Evolutionary conservation across 257 asterid species (phyloP).

Genomic region (Verbascum thapsus): DNA sequence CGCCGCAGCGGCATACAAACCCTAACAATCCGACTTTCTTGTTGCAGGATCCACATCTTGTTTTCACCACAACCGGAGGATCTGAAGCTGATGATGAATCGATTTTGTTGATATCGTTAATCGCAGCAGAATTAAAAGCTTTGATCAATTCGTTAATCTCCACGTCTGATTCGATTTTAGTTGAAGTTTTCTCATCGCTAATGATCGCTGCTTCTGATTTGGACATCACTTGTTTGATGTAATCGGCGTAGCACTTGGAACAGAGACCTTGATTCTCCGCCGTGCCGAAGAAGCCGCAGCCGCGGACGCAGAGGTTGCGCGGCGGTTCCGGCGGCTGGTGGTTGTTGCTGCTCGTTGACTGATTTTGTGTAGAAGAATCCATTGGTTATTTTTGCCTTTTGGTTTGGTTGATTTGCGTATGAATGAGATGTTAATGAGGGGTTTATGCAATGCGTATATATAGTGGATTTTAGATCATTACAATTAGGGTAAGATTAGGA

Average conservation of each 20-base stretch:
- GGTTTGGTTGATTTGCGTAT: too few relatives aligned
- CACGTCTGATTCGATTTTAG: neutral
- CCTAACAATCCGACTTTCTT: too few relatives aligned
- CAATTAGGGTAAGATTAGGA: too few relatives aligned
- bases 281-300: conserved; percentile 31
- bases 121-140: neutral
- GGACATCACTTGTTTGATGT: conserved; percentile 2
- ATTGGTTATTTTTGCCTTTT: too few relatives aligned
- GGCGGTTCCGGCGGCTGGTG: neutral
- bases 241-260: conserved; percentile 26
- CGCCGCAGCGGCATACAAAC: too few relatives aligned
- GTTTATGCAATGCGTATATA: too few relatives aligned
- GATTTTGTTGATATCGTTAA: neutral
- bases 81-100: neutral
- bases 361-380: too few relatives aligned
- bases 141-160: neutral
- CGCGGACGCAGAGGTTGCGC: conserved; percentile 10
- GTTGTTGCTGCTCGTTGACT: too few relatives aligned
- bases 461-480: too few relatives aligned
- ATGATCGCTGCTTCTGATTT: neutral
- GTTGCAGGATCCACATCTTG: too few relatives aligned
- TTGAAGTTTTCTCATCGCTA: neutral
- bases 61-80: neutral
- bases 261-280: conserved; percentile 24
- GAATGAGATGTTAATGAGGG: too few relatives aligned